A percentile compares a stretch with the other conserved stretches of the same genome.
phyloP scores from a whole-genome alignment of 2,329 filamentous ascomycete genomes.

The Colletotrichum trifolii region DNA sequence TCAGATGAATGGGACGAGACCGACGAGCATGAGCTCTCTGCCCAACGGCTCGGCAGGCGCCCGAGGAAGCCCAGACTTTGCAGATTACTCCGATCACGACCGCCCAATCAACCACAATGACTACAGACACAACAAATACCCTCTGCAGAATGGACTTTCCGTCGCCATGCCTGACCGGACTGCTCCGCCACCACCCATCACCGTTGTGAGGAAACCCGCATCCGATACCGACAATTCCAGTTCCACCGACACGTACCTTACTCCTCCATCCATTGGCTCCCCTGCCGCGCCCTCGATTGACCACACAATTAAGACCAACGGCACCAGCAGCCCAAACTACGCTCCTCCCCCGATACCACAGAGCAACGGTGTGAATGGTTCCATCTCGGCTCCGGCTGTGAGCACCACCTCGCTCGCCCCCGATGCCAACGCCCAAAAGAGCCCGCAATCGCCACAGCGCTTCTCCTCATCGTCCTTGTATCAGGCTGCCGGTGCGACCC shows the following conservation, averaged over 20 bases:
- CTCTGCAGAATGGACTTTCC: slow-evolving; percentile 40
- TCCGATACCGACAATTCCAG: slow-evolving; percentile 42
- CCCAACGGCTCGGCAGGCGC: slow-evolving; percentile 59
- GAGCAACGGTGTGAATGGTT: slow-evolving; percentile 36
- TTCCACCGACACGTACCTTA: slow-evolving; percentile 45
- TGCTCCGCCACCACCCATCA: slow-evolving; percentile 32
- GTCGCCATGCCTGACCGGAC: slow-evolving; percentile 45
- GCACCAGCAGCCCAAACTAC: slow-evolving; percentile 42
- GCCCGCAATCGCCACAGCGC: slow-evolving; percentile 59
- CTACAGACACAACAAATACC: slow-evolving; percentile 38
- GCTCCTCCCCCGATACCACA: slow-evolving; percentile 42
- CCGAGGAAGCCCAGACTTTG: slow-evolving; percentile 47
- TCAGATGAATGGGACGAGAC: slow-evolving; percentile 51
- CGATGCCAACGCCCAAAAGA: slow-evolving; percentile 37
- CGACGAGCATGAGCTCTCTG: slow-evolving; percentile 69
- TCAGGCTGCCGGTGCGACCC: slow-evolving; percentile 50
- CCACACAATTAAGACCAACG: slow-evolving; percentile 27
- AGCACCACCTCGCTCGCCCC: slow-evolving; percentile 35
- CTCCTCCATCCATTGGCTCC: slow-evolving; percentile 49
- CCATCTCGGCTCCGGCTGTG: slow-evolving; percentile 23
- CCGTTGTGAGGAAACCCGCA: slow-evolving; percentile 31
- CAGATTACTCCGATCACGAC: slow-evolving; percentile 43
- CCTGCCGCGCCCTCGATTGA: slow-evolving; percentile 40
- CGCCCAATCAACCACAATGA: slow-evolving; percentile 49
- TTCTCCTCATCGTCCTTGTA: slow-evolving; percentile 74